phyloP scores from a whole-genome alignment of 257 asterid species.

The Solanum habrochaites region DNA sequence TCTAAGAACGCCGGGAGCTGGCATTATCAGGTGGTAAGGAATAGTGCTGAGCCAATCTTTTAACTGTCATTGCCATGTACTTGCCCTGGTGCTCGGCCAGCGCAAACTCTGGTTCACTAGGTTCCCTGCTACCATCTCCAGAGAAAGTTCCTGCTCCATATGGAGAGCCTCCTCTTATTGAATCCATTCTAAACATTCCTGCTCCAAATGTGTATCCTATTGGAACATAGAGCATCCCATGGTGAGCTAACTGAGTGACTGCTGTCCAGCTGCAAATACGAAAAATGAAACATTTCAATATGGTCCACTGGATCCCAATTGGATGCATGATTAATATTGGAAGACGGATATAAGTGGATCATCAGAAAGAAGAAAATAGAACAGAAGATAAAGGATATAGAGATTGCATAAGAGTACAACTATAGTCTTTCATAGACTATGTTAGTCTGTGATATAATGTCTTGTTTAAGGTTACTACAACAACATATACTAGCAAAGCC shows the following conservation, averaged over 20 bases:
- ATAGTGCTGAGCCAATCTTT: slow-evolving; percentile 3
- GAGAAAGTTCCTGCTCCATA: slow-evolving; percentile 44
- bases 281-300: not conserved
- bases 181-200: slow-evolving; percentile 72
- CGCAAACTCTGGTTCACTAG: slow-evolving; percentile 30
- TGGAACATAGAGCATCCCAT: slow-evolving; percentile 82
- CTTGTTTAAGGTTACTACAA: not conserved
- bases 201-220: slow-evolving; percentile 88
- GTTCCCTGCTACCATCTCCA: slow-evolving; percentile 31
- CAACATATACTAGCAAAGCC: not conserved
- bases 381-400: not conserved
- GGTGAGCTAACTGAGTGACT: slow-evolving; percentile 76
- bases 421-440: not conserved
- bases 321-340: not conserved
- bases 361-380: not conserved
- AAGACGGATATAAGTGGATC: not conserved
- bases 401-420: not conserved
- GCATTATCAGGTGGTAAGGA: not conserved
- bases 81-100: slow-evolving; percentile 49
- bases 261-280: slow-evolving; percentile 58
- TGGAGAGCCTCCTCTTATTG: slow-evolving; percentile 51
- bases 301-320: not conserved
- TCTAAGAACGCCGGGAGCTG: not conserved
- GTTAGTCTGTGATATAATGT: not conserved
- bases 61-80: slow-evolving; percentile 33